These are phyloP conservation scores for Apiotrichum montevideense DNA, from an alignment of 1,284 basidiomycete genomes.

Conservation along the genomic window DNA sequence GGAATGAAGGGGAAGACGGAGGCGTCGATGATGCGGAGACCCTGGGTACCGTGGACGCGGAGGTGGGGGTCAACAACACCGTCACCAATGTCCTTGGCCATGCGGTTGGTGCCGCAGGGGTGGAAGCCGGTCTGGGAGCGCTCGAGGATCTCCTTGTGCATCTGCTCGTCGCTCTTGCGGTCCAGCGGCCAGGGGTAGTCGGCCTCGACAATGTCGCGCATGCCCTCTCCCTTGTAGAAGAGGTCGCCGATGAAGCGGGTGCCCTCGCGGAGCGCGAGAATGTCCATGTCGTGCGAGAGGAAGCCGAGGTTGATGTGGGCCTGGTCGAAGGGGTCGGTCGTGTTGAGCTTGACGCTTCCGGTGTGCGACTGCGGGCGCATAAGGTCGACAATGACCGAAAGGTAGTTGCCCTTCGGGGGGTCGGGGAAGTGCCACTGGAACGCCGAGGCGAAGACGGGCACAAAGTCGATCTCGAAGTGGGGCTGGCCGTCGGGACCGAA, in stretches of 20 bases:
- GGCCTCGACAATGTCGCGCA: conserved; percentile 22
- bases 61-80: conserved; percentile 62
- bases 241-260: conserved; percentile 12
- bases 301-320: conserved; percentile 62
- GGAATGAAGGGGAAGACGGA: conserved; percentile 49
- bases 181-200: conserved; percentile 21
- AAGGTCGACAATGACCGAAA: conserved; percentile 15
- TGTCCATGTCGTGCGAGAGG: conserved; percentile 42
- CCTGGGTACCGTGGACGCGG: conserved; percentile 57
- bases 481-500: conserved; percentile 15
- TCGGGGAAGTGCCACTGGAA: conserved; percentile 15
- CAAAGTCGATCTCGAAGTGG: conserved; percentile 17
- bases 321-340: conserved; percentile 53
- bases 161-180: conserved; percentile 14
- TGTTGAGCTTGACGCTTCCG: conserved; percentile 50
- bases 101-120: conserved; percentile 58
- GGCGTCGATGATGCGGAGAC: conserved; percentile 49
- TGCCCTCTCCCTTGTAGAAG: conserved; percentile 24
- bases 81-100: conserved; percentile 57
- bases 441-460: conserved; percentile 8
- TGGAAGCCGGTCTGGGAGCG: conserved; percentile 50
- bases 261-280: conserved; percentile 27
- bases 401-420: conserved; percentile 7
- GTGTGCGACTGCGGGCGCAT: conserved; percentile 12
- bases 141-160: conserved; percentile 38